Conservation (phyloP, 2,329 filamentous ascomycete species). For the Pseudogymnoascus sp. region DNA sequence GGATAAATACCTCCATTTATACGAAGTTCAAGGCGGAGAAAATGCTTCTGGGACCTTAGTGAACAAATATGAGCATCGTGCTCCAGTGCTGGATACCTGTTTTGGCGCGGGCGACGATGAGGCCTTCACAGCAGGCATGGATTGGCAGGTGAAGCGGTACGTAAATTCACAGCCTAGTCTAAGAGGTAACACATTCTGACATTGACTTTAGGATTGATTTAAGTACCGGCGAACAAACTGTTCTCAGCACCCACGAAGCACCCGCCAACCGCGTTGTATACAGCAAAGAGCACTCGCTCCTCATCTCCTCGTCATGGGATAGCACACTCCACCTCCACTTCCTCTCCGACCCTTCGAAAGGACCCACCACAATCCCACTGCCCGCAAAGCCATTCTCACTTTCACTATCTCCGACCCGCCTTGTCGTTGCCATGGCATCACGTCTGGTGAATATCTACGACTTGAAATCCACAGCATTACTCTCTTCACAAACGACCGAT, state of each 20-base stretch:
- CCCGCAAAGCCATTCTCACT: conserved; percentile 87
- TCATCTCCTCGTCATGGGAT: conserved; percentile 93
- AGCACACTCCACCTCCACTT: conserved; percentile 80
- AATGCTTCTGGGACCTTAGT: conserved; percentile 54
- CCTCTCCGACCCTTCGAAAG: conserved; percentile 42
- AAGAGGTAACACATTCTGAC: background rate
- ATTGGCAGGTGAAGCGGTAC: conserved; percentile 75
- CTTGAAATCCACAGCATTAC: conserved; percentile 57
- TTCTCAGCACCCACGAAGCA: conserved; percentile 70
- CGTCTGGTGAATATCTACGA: conserved; percentile 95
- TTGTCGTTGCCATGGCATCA: conserved; percentile 92
- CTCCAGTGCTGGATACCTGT: conserved; percentile 84
- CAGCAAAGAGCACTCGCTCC: conserved; percentile 64
- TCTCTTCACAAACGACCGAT: conserved; percentile 43
- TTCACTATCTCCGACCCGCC: conserved; percentile 66
- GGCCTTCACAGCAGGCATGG: conserved; percentile 79
- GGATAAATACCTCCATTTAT: conserved; percentile 87
- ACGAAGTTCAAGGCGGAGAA: conserved; percentile 59
- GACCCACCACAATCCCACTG: conserved; percentile 60
- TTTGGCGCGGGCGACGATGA: conserved; percentile 78
- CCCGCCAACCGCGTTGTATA: conserved; percentile 81
- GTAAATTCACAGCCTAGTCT: background rate
- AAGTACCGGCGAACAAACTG: conserved; percentile 61
- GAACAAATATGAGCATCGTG: conserved; percentile 69
- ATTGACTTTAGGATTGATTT: conserved; percentile 54